A percentile compares a stretch with the other conserved stretches of the same genome.
Evolutionary conservation across 768 basidiomycete genomes (phyloP).

Genomic region (Strobilomyces confusus): DNA sequence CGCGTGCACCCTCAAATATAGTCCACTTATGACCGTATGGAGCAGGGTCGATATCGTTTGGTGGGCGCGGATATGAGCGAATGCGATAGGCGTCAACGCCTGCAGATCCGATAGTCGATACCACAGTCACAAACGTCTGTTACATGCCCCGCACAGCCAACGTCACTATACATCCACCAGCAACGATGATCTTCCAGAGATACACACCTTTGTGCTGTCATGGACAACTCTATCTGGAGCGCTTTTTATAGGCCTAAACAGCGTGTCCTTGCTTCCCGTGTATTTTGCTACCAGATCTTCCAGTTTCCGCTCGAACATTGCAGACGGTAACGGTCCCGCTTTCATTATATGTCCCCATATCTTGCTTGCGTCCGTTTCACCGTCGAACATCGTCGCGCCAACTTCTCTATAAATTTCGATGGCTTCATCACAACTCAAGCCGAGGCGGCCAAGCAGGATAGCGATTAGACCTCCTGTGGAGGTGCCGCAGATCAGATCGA

Average conservation of each 20-base stretch:
- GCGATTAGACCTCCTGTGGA: background rate
- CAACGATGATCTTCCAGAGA: background rate
- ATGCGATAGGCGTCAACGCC: background rate
- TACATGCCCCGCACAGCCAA: background rate
- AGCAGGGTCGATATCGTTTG: background rate
- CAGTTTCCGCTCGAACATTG: background rate
- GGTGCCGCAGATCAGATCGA: background rate
- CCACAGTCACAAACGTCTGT: background rate
- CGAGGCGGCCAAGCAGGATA: background rate
- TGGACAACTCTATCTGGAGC: background rate
- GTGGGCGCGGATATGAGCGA: background rate
- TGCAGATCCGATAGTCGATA: background rate
- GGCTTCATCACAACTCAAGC: background rate
- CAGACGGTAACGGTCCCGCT: background rate
- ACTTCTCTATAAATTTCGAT: background rate
- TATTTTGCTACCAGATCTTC: background rate
- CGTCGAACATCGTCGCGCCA: background rate
- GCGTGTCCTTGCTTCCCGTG: background rate
- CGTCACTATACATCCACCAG: background rate
- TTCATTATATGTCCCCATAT: background rate
- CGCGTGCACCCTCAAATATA: background rate
- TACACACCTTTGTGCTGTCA: background rate
- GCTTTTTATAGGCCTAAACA: background rate
- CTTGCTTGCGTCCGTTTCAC: background rate
- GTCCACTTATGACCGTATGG: conserved; percentile 1